These are phyloP conservation scores for Penicillium herquei DNA, from an alignment of 495 filamentous ascomycete genomes.

Conservation along the genomic window DNA sequence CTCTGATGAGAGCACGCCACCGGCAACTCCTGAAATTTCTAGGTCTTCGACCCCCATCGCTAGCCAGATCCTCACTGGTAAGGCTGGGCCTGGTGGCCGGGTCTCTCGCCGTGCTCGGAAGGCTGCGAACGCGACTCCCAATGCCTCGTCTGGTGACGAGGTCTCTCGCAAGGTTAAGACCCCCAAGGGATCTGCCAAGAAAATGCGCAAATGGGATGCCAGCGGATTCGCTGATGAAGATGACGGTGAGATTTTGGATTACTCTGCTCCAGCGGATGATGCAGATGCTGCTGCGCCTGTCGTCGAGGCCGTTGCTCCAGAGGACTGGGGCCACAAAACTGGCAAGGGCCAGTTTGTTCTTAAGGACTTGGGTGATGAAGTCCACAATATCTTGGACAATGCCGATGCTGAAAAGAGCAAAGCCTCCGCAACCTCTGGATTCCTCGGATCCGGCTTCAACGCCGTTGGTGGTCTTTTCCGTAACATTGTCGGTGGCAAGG, in stretches of 20 bases:
- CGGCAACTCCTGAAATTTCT: conserved; percentile 72
- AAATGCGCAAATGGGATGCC: conserved; percentile 85
- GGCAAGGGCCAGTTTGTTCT: conserved; percentile 89
- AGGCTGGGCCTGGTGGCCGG: conserved; percentile 66
- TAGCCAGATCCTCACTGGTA: conserved; percentile 67
- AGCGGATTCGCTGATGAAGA: conserved; percentile 87
- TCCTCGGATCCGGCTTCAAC: conserved; percentile 75
- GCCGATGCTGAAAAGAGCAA: conserved; percentile 64
- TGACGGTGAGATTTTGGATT: conserved; percentile 78
- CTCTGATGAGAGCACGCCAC: conserved; percentile 57
- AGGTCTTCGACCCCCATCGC: conserved; percentile 72
- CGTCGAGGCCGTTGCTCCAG: conserved; percentile 71
- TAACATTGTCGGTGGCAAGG: conserved; percentile 92
- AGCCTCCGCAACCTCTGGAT: conserved; percentile 48
- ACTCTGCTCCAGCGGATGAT: conserved; percentile 65
- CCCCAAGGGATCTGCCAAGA: conserved; percentile 64
- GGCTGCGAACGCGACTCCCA: conserved; percentile 60
- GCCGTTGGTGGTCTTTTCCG: conserved; percentile 84
- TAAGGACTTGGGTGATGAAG: conserved; percentile 88
- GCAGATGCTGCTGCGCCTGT: conserved; percentile 49
- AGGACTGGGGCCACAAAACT: conserved; percentile 79
- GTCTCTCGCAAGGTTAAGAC: conserved; percentile 56
- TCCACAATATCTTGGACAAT: conserved; percentile 79
- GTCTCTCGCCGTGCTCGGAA: conserved; percentile 82
- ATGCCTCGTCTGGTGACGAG: conserved; percentile 84